A percentile compares a stretch with the other conserved stretches of the same genome.
Conservation (phyloP, 495 filamentous ascomycete genomes). For the Penicillium roqueforti region DNA sequence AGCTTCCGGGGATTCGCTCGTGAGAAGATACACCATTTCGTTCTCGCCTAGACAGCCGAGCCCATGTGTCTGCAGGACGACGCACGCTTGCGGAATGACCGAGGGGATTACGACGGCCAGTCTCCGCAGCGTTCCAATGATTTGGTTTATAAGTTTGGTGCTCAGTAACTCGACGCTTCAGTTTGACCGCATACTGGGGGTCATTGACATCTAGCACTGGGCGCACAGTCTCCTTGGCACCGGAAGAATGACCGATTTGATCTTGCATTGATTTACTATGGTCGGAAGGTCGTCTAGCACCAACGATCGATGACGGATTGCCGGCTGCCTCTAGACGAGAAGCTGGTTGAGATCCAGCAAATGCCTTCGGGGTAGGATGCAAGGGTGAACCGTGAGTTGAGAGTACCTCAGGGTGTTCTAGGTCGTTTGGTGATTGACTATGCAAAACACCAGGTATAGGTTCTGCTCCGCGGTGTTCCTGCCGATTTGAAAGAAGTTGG, state of each 20-base stretch:
- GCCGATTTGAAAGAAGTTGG: constrained; percentile 31
- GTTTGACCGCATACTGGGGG: neutral
- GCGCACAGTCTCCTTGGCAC: constrained; percentile 5
- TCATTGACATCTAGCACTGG: neutral
- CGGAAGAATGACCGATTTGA: neutral
- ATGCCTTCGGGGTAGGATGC: neutral
- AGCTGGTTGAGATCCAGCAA: neutral
- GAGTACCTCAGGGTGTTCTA: neutral
- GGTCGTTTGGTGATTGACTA: neutral
- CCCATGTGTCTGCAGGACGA: constrained; percentile 21
- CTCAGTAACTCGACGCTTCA: constrained; percentile 26
- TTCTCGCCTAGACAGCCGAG: constrained; percentile 19
- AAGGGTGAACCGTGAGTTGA: neutral
- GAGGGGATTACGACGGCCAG: neutral
- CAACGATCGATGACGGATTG: neutral
- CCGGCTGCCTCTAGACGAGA: neutral
- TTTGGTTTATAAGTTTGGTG: neutral
- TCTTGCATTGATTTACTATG: neutral
- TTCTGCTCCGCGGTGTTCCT: neutral
- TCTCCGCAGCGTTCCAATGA: constrained; percentile 8
- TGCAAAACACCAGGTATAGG: neutral
- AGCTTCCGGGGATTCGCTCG: constrained; percentile 27
- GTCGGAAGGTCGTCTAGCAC: neutral
- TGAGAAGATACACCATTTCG: constrained; percentile 13
- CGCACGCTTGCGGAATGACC: constrained; percentile 24